A percentile compares a stretch with the other conserved stretches of the same genome.
These are phyloP conservation scores for Hypholoma sublateritium DNA, from an alignment of 768 basidiomycete species.

Conservation along the genomic window DNA sequence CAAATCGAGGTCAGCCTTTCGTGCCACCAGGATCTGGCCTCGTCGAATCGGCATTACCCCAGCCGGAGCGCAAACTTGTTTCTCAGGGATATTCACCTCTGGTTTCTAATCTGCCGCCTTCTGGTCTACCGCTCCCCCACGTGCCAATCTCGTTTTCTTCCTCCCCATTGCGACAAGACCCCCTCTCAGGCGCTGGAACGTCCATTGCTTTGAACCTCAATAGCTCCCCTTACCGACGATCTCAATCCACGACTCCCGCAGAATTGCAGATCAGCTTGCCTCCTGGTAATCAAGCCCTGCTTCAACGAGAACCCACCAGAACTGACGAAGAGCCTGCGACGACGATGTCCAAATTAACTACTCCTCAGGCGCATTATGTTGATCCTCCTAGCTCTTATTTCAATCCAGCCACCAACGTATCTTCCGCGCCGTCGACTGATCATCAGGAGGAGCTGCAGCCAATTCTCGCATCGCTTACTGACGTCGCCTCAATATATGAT, in stretches of 20 bases:
- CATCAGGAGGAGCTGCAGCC: slow-evolving; percentile 7
- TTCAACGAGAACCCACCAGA: neutral
- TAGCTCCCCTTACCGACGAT: neutral
- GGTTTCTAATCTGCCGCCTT: too few species aligned
- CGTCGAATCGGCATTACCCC: neutral
- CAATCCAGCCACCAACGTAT: too few species aligned
- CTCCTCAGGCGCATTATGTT: too few species aligned
- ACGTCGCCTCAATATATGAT: slow-evolving; percentile 50
- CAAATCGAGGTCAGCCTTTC: slow-evolving; percentile 8
- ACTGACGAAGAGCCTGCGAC: too few species aligned
- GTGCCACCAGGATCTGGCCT: neutral
- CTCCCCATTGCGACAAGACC: slow-evolving; percentile 11
- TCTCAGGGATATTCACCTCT: too few species aligned
- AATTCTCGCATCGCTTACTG: slow-evolving; percentile 40
- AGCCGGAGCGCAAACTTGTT: neutral
- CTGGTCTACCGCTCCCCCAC: too few species aligned
- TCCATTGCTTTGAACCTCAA: neutral
- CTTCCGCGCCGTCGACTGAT: too few species aligned
- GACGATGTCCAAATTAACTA: too few species aligned
- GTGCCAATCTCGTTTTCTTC: slow-evolving; percentile 1
- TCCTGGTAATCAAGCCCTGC: too few species aligned
- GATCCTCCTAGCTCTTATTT: too few species aligned
- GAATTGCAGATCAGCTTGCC: neutral
- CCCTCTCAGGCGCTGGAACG: neutral
- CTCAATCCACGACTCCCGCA: neutral